Base-by-base conservation (phyloP, 1,139 yeast species). In the Chernovozyma sophiae-reginae region DNA sequence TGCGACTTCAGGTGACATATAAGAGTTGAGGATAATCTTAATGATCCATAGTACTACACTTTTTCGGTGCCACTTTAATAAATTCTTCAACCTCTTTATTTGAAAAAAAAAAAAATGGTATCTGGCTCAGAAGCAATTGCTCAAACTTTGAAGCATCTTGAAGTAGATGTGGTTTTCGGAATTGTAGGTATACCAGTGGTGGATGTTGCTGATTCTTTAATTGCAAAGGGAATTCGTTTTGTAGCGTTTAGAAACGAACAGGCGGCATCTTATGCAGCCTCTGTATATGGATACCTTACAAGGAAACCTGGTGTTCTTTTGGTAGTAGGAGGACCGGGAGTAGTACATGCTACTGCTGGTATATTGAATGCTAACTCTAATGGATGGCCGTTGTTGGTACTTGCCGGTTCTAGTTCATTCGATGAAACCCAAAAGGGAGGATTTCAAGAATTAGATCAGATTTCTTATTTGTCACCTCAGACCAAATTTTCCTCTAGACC, bases 291-390 rank as follows among this genome's bases (percentile, higher is more conserved):
- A 0, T 80, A 75, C 46, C 53, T 80, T 32, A 78, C 81, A 3
- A 75, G 77, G 1, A 58, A 56, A 39, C 86, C 86, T 0, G 86
- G 83, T 16, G 82, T 80, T 1, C 53, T 79, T 14, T 60, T 80
- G 2, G 83, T 79, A 0, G 86, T 81, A 2, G 86, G 86, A 16
- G 86, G 86, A 0, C 86, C 86, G 0, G 86, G 86, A 4, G 63
- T 80, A 2, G 63, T 80, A 8, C 86, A 80, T 46, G 80, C 84
- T 0, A 47, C 77, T 34, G 74, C 86, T 0, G 86, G 86, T 7
- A 67, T 77, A 2, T 78, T 75, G 47, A 80, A 80, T 48, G 73
- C 86, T 7, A 62, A 61, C 30, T 60, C 71, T 36, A 80, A 80
- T 52, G 64, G 72, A 38, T 77, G 81, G 70, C 86, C 86, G 3